A percentile compares a stretch with the other conserved stretches of the same genome.
Evolutionary conservation across 2,329 filamentous ascomycete species (phyloP).

Genomic region (Bipolaris zeicola): DNA sequence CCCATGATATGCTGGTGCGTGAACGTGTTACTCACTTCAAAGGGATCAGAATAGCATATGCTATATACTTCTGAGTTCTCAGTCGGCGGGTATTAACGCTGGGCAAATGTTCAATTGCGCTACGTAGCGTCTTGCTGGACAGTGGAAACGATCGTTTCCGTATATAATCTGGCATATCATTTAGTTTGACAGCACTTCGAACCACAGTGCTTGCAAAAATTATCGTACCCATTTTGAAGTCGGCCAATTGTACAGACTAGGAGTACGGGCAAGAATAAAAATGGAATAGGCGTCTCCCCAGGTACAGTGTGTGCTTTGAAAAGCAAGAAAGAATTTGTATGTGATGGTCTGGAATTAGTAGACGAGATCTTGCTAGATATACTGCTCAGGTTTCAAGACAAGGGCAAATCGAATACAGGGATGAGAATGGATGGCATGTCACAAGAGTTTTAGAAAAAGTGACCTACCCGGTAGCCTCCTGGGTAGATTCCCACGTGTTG

Average conservation of each 20-base stretch:
- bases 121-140: not conserved
- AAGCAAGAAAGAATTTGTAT: not conserved
- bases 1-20: too few relatives aligned
- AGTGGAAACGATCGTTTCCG: not conserved
- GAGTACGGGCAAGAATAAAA: not conserved
- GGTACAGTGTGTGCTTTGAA: not conserved
- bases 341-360: too few relatives aligned
- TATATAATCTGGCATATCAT: not conserved
- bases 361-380: too few relatives aligned
- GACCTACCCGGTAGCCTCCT: too few relatives aligned
- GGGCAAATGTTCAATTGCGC: constrained; percentile 5
- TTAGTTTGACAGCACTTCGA: not conserved
- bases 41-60: constrained; percentile 1
- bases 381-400: too few relatives aligned
- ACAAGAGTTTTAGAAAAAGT: too few relatives aligned
- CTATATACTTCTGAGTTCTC: constrained; percentile 4
- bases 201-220: not conserved
- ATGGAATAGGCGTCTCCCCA: not conserved
- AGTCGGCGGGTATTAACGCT: constrained; percentile 1
- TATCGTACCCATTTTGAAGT: not conserved
- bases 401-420: too few relatives aligned
- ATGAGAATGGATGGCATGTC: too few relatives aligned
- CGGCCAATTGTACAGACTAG: not conserved
- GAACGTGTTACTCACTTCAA: not conserved
- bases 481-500: too few relatives aligned